These are phyloP conservation scores for Deinandra increscens DNA, from an alignment of 129 eudicot species.

Conservation along the genomic window DNA sequence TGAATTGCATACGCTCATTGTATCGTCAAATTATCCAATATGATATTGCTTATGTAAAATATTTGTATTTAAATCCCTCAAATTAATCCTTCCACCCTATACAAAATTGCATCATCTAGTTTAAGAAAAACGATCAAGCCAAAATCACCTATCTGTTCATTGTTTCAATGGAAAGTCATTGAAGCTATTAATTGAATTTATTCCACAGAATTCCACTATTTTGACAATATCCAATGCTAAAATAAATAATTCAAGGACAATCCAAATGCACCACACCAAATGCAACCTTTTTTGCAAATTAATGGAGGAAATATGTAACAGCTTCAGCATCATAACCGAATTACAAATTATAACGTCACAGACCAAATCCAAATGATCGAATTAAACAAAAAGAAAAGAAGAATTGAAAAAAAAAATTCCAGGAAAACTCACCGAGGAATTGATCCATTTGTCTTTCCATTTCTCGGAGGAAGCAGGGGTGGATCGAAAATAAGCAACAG, in stretches of 20 bases:
- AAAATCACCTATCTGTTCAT: slow-evolving; percentile 6
- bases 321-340: no score
- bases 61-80: not conserved
- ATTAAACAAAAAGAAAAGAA: not conserved
- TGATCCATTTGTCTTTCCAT: slow-evolving; percentile 30
- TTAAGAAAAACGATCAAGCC: not conserved
- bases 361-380: not conserved
- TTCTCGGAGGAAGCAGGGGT: slow-evolving; percentile 25
- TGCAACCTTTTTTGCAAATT: not conserved
- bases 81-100: not conserved
- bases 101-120: not conserved
- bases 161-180: not conserved
- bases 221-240: not conserved
- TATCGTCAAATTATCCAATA: not conserved
- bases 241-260: not conserved
- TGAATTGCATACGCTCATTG: not conserved
- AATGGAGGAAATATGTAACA: not conserved
- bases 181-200: not conserved
- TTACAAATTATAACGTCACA: slow-evolving; percentile 1
- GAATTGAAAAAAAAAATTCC: not conserved
- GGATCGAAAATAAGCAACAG: slow-evolving; percentile 33
- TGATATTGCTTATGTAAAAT: not conserved
- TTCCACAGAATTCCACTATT: not conserved
- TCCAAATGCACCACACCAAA: not conserved
- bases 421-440: slow-evolving; percentile 24